Percentiles rank a stretch among this genome's conserved stretches.
phyloP scores from a whole-genome alignment of 2,329 filamentous ascomycete species.

The Graphilbum ipis-grandicollis region DNA sequence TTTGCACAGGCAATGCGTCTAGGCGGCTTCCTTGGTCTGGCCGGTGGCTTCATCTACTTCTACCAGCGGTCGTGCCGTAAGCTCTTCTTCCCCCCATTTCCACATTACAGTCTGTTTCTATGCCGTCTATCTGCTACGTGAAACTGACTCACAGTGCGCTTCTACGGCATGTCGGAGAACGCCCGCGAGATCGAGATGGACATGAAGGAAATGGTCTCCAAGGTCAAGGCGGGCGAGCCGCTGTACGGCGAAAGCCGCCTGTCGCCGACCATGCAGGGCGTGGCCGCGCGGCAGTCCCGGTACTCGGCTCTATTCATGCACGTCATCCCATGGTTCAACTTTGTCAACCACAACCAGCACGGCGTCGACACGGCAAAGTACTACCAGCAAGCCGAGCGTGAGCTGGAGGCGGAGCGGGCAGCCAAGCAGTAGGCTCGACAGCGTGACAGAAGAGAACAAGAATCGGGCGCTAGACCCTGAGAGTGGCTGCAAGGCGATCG shows the following conservation, averaged over 20 bases:
- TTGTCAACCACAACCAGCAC: conserved; percentile 92
- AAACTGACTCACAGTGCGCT: conserved; percentile 52
- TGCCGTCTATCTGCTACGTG: too few species aligned
- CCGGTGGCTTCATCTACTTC: conserved; percentile 68
- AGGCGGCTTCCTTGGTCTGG: conserved; percentile 50
- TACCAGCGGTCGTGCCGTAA: conserved; percentile 73
- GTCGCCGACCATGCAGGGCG: conserved; percentile 81
- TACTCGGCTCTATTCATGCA: conserved; percentile 75
- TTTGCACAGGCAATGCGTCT: conserved; percentile 74
- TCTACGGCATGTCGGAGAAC: conserved; percentile 93
- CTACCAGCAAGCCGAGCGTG: conserved; percentile 85
- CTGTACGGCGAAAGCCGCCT: conserved; percentile 70
- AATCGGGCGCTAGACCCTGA: too few species aligned
- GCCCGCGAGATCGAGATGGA: conserved; percentile 83
- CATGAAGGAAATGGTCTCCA: conserved; percentile 94
- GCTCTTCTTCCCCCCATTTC: conserved; percentile 17
- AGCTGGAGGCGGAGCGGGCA: conserved; percentile 60
- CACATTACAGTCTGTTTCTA: too few species aligned
- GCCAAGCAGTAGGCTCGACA: conserved; percentile 4
- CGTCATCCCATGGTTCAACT: conserved; percentile 91
- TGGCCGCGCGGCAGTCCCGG: conserved; percentile 80
- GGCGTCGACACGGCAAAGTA: conserved; percentile 98
- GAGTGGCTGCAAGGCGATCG: too few species aligned
- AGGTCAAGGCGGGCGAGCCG: conserved; percentile 81
- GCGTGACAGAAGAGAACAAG: too few species aligned